Base-by-base conservation (phyloP, 352 stramenopile genomes). In the Aphanomyces astaci region DNA sequence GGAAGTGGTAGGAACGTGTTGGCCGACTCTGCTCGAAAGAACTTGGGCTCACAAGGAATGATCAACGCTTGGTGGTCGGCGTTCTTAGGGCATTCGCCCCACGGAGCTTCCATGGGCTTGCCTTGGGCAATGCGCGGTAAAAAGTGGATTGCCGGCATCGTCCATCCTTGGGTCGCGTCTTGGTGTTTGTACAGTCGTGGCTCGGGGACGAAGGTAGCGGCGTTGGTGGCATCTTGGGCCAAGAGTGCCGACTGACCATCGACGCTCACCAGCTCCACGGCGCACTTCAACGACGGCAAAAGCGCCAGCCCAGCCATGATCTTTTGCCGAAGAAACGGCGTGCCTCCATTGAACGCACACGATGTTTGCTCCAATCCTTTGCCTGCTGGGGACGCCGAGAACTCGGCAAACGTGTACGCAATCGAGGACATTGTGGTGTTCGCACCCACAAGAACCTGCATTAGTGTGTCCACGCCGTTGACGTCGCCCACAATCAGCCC, bases 231-330 rank as follows among this genome's bases (percentile, higher is more conserved):
- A 25, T 66, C 59, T 66, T 66, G 59, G 11, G 59, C 40, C 3
- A 66, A 25, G 13, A 66, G 10, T 11, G 28, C 22, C 40, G 59
- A 66, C 1, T 32, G 15, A 7, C 25, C 33, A 30, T 66, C 46
- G 0, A 33, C 11, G 30, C 19, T 33, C 17, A 53, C 31, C 15
- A 56, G 27, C 19, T 66, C 46, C 5, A 66, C 43, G 1, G 59
- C 59, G 46, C 59, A 66, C 36, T 66, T 66, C 24, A 56, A 19
- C 13, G 48, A n/a, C n/a, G n/a, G n/a, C n/a, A n/a, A n/a, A n/a
- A n/a, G n/a, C n/a, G n/a, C n/a, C n/a, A n/a, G n/a, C n/a, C 40
- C 40, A 3, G 9, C 28, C 10, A 43, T 39, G 25, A 30, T 22
- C 10, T 54, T 10, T 54, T 66, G 59, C 19, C 59, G 40, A n/a